phyloP scores from a whole-genome alignment of 345 rosid species.

The Populus deltoides region DNA sequence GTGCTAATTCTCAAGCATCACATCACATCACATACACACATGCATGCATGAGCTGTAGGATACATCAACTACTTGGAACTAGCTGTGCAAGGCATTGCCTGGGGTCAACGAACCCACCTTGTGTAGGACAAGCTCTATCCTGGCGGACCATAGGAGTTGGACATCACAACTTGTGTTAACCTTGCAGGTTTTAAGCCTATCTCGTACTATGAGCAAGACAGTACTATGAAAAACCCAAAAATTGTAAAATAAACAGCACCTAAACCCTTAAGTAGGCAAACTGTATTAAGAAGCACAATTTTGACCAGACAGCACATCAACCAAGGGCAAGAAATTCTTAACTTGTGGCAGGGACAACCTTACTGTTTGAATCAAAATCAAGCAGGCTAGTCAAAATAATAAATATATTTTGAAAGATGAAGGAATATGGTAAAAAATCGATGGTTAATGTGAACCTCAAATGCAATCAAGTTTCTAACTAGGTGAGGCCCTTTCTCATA shows the following conservation, averaged over 20 bases:
- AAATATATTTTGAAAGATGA: background rate
- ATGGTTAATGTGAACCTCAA: background rate
- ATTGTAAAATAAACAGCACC: background rate
- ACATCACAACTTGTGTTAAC: no score
- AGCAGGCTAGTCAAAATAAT: background rate
- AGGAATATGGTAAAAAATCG: background rate
- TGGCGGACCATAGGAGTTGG: no score
- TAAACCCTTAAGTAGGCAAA: background rate
- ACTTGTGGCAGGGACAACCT: background rate
- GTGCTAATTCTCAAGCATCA: no score
- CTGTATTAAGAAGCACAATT: background rate
- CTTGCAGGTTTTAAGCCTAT: no score
- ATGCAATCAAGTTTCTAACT: slow-evolving; percentile 2
- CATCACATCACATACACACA: no score
- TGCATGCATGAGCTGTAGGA: no score
- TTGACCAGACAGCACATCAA: background rate
- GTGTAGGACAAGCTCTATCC: no score
- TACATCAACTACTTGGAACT: no score
- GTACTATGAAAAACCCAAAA: background rate
- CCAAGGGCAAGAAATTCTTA: background rate
- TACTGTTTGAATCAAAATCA: background rate
- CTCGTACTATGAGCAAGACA: background rate
- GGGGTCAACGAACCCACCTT: no score
- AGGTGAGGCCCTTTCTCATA: background rate
- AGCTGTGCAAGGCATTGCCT: no score